Evolutionary conservation across 768 basidiomycete genomes (phyloP).

Genomic region (Tephrocybe sp.): DNA sequence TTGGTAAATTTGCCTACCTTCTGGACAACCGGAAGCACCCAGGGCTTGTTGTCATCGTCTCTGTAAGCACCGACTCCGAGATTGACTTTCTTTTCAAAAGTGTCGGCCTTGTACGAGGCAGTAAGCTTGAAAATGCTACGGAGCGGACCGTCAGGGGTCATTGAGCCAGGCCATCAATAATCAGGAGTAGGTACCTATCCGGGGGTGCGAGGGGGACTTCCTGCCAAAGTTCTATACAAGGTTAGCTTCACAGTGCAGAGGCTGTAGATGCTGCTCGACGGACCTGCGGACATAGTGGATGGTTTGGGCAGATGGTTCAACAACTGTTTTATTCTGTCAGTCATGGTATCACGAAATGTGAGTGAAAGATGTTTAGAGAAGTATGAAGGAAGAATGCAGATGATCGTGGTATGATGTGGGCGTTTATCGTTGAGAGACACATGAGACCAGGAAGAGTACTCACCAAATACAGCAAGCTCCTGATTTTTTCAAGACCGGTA

Average conservation of each 20-base stretch:
- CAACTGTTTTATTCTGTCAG: conserved; percentile 61
- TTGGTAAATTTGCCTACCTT: conserved; percentile 48
- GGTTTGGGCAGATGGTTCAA: conserved; percentile 47
- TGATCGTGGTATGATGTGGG: not conserved
- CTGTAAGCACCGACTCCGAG: conserved; percentile 93
- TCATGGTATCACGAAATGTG: conserved; percentile 35
- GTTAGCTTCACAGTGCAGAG: conserved; percentile 12
- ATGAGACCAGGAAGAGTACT: not conserved
- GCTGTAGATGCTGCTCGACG: conserved; percentile 18
- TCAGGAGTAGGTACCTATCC: conserved; percentile 56
- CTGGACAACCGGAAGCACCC: conserved; percentile 90
- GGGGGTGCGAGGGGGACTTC: conserved; percentile 81
- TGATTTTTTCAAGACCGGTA: conserved; percentile 10
- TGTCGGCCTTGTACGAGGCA: conserved; percentile 83
- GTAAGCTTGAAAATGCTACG: conserved; percentile 88
- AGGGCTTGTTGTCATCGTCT: conserved; percentile 84
- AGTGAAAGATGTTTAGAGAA: conserved; percentile 10
- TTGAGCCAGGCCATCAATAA: not conserved
- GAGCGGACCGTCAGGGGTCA: conserved; percentile 5
- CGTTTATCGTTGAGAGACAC: conserved; percentile 1
- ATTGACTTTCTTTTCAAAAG: conserved; percentile 78
- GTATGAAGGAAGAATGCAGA: not conserved
- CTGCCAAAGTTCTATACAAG: conserved; percentile 65
- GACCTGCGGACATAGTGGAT: conserved; percentile 55
- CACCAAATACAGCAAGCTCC: conserved; percentile 8